These are phyloP conservation scores for Pythium dissotocum DNA, from an alignment of 352 stramenopile genomes.

Conservation along the genomic window DNA sequence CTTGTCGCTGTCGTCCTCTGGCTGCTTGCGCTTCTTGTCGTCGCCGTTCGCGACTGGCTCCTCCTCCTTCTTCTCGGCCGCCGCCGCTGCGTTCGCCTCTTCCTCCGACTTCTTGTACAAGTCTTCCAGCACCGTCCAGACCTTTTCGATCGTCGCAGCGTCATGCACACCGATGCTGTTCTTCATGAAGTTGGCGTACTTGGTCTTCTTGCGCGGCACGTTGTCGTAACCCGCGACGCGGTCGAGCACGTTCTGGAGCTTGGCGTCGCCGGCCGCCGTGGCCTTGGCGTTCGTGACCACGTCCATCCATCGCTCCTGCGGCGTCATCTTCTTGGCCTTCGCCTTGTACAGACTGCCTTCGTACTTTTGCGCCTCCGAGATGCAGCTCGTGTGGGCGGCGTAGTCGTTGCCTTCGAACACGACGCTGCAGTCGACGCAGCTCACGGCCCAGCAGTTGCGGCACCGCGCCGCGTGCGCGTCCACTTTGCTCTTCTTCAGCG, in stretches of 20 bases:
- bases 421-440: slow-evolving; percentile 93
- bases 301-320: slow-evolving; percentile 89
- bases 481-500: slow-evolving; percentile 95
- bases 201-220: slow-evolving; percentile 92
- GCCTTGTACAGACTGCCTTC: slow-evolving; percentile 86
- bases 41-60: slow-evolving; percentile 13
- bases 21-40: slow-evolving; percentile 51
- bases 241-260: slow-evolving; percentile 68
- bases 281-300: slow-evolving; percentile 57
- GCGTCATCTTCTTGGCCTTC: slow-evolving; percentile 77
- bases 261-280: slow-evolving; percentile 37
- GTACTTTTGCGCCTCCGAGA: slow-evolving; percentile 95
- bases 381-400: slow-evolving; percentile 88
- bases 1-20: slow-evolving; percentile 29
- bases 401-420: slow-evolving; percentile 92
- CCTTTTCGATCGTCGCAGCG: slow-evolving; percentile 47
- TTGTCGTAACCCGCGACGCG: slow-evolving; percentile 86
- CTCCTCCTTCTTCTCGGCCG: slow-evolving; percentile 11
- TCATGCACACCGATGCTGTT: slow-evolving; percentile 77
- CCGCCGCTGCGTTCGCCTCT: slow-evolving; percentile 15
- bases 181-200: slow-evolving; percentile 92
- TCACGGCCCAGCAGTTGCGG: slow-evolving; percentile 90
- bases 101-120: slow-evolving; percentile 51
- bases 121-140: slow-evolving; percentile 75
- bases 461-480: slow-evolving; percentile 84